Conservation (phyloP, 805 yeast species). For the Starmerella apis region DNA sequence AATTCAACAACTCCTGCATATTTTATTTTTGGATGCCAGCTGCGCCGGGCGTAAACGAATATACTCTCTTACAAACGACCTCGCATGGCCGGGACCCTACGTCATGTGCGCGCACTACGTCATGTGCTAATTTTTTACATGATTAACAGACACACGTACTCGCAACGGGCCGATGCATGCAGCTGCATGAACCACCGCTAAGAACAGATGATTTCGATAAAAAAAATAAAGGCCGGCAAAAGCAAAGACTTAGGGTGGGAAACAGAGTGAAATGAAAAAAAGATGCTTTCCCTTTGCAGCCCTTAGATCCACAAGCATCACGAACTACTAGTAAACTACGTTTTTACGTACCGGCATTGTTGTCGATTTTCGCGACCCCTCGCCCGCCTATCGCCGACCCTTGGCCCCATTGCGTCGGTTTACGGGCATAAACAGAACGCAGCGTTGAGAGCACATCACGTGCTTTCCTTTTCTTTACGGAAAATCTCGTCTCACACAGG, state of each 20-base stretch:
- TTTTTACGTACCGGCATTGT: no score
- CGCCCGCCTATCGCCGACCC: neutral
- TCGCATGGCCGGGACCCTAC: neutral
- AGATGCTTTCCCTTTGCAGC: no score
- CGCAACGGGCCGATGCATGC: slow-evolving; percentile 1
- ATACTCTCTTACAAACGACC: neutral
- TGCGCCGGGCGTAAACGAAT: neutral
- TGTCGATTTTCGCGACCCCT: neutral
- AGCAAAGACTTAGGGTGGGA: neutral
- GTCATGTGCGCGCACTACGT: neutral
- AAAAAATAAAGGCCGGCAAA: neutral
- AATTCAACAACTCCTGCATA: neutral
- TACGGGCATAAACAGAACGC: neutral
- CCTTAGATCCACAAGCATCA: no score
- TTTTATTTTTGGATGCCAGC: neutral
- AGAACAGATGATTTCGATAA: no score
- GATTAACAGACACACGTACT: neutral
- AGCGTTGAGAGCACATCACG: neutral
- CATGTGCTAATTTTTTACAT: neutral
- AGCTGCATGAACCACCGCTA: no score
- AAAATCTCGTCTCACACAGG: neutral
- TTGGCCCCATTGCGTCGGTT: neutral
- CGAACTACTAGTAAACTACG: no score
- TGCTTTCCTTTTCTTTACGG: neutral
- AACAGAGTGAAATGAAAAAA: no score